Percentiles rank a stretch among this genome's conserved stretches.
These are phyloP conservation scores for Suillus occidentalis DNA, from an alignment of 768 basidiomycete genomes.

Conservation along the genomic window DNA sequence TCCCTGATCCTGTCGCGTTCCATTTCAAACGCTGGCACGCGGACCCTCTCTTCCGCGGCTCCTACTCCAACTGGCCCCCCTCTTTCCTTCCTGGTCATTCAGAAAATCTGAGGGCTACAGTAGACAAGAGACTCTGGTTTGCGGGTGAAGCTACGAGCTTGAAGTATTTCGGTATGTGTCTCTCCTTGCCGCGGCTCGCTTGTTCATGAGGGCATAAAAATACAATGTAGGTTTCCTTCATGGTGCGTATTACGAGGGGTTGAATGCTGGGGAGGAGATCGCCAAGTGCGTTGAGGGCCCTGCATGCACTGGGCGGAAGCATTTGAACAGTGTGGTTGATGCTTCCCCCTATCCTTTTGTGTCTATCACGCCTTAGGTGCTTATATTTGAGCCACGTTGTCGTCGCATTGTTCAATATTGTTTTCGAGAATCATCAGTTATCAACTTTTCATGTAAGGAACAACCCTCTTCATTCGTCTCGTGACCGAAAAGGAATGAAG, in stretches of 20 bases:
- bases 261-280: slow-evolving; percentile 38
- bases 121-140: slow-evolving; percentile 54
- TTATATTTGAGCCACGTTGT: background rate
- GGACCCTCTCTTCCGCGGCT: slow-evolving; percentile 44
- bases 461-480: background rate
- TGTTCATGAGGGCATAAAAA: background rate
- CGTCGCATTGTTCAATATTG: background rate
- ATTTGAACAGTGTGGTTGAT: slow-evolving; percentile 30
- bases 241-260: slow-evolving; percentile 59
- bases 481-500: background rate
- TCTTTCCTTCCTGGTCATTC: slow-evolving; percentile 54
- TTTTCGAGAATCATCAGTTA: background rate
- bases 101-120: slow-evolving; percentile 54
- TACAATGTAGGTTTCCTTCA: slow-evolving; percentile 48
- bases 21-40: slow-evolving; percentile 54
- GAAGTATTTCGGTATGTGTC: slow-evolving; percentile 55
- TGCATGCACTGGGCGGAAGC: slow-evolving; percentile 26
- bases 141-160: slow-evolving; percentile 62
- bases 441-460: background rate
- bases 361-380: background rate
- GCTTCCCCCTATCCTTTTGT: slow-evolving; percentile 32
- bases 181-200: slow-evolving; percentile 3
- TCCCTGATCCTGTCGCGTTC: slow-evolving; percentile 59
- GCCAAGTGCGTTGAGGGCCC: slow-evolving; percentile 41
- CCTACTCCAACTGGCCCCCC: slow-evolving; percentile 72